Evolutionary conservation across 768 basidiomycete genomes (phyloP), one percentile per base, ranked within the genome.

Genomic region (Suillus cothurnatus): DNA sequence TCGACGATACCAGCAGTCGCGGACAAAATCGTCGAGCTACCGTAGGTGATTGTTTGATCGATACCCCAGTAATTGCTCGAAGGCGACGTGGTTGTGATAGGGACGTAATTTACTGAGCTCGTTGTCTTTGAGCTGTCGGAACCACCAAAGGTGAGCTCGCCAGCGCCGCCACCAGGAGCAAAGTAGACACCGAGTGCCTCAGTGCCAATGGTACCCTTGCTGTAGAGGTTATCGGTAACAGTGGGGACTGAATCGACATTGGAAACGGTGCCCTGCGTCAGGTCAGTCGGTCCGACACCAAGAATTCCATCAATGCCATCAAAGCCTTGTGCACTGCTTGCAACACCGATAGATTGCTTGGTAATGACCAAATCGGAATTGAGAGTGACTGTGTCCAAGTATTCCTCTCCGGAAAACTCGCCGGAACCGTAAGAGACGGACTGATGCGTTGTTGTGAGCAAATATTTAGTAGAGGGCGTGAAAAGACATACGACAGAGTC

Each of bases 301-400:
- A 83, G 74, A 60, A 82, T 72, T 17, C 82, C 82, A 61, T 82
- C 81, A 9, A 80, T 67, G 8, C 70, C 74, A 6, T 57, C 45
- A 56, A 79, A 73, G 12, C 77, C 78, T 2, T 19, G 0, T 15
- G 72, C n/a, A 2, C 57, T 52, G 15, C 4, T 12, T 1, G 82
- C 81, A 52, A 75, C 76, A 6, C 81, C 80, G 36, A 82, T 77
- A 23, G 73, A 74, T 70, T 82, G 82, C 0, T 66, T 57, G 11
- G 32, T 61, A 52, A 74, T 72, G 50, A 64, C 64, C 4, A 72
- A 63, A 26, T 32, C 55, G 43, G 62, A 59, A 19, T 50, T 53
- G 11, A 72, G 53, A 15, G 66, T 58, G 3, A 73, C 71, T 15
- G 52, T 63, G 61, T 71, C 72, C 41, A 58, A 62, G 52, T 62